Base-by-base conservation (phyloP, 2,329 filamentous ascomycete genomes). In the Botryotinia globosa region DNA sequence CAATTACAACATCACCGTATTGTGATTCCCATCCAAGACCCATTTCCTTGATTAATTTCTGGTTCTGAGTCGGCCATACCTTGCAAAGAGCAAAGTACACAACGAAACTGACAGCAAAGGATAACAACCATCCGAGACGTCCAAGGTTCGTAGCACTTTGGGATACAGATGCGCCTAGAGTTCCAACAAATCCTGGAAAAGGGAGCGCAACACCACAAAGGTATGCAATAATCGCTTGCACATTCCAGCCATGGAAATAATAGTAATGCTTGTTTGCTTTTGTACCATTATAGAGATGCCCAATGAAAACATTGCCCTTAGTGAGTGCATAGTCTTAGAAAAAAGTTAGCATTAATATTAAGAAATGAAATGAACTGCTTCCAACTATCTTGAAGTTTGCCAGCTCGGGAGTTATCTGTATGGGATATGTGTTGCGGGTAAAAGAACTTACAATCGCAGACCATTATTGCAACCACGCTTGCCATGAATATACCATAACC, bases 401-500 rank as follows among this genome's bases (percentile, higher is more conserved):
- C 20, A 39, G 16, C 16, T 5, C 45, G 54, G 25, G 25, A 44
- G 32, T 14, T 18, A 37, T 66, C 22, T 32, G 14, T 7, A 16
- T 25, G 20, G 37, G 44, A 29, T n/a, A 29, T 59, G n/a, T 12
- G 25, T 66, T 54, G 25, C 18, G 34, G 25, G 37, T 54, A 32
- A 37, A 56, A 42, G 18, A 32, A 74, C 77, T 76, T 73, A 77
- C 76, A 78, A 69, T 79, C 78, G 66, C 75, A 77, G 44, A 79
- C 58, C 70, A 72, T 72, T 65, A 79, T 77, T 25, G 77, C 77
- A 51, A 77, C 77, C 25, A 79, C 75, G 56, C 87, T 87, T 0
- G 87, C 88, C 22, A 90, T 82, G 79, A 90, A 90, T 29, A 90
- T 83, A 1, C 86, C 86, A 79, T 90, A 89, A 0, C 89, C 90